Percentiles rank a stretch among this genome's conserved stretches.
Evolutionary conservation across 2,329 filamentous ascomycete species (phyloP).

Genomic region (Zasmidium angulare): DNA sequence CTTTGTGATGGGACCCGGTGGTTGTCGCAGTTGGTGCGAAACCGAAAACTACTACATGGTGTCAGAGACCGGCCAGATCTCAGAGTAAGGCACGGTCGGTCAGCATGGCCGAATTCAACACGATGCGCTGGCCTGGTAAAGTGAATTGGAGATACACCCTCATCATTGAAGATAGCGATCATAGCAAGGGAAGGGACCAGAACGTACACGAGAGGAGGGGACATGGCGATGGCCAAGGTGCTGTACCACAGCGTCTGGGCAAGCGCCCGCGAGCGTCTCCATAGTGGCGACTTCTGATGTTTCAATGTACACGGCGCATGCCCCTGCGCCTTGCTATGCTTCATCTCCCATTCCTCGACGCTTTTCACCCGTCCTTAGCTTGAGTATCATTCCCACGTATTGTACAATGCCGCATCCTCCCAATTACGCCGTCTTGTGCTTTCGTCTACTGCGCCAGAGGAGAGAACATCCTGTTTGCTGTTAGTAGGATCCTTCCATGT

Average conservation of each 20-base stretch:
- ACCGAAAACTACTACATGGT: too few species aligned
- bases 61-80: too few species aligned
- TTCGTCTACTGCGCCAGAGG: constrained; percentile 33
- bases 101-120: too few species aligned
- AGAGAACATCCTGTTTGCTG: constrained; percentile 28
- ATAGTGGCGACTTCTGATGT: background rate
- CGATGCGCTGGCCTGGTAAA: too few species aligned
- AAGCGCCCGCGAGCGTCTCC: background rate
- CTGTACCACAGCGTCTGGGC: too few species aligned
- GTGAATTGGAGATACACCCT: too few species aligned
- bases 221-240: too few species aligned
- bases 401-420: constrained; percentile 15
- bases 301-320: constrained; percentile 1
- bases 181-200: too few species aligned
- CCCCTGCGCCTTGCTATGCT: constrained; percentile 18
- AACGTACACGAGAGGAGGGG: too few species aligned
- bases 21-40: too few species aligned
- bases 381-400: constrained; percentile 11
- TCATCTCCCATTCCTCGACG: constrained; percentile 5
- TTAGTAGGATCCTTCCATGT: constrained; percentile 10
- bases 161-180: too few species aligned
- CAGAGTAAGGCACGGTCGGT: too few species aligned
- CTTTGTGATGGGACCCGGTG: background rate
- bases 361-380: background rate
- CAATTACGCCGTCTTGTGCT: background rate